Percentiles rank a stretch among this genome's conserved stretches.
Conservation (phyloP, 176 grass and related monocot species). For the Aegilops longissima region DNA sequence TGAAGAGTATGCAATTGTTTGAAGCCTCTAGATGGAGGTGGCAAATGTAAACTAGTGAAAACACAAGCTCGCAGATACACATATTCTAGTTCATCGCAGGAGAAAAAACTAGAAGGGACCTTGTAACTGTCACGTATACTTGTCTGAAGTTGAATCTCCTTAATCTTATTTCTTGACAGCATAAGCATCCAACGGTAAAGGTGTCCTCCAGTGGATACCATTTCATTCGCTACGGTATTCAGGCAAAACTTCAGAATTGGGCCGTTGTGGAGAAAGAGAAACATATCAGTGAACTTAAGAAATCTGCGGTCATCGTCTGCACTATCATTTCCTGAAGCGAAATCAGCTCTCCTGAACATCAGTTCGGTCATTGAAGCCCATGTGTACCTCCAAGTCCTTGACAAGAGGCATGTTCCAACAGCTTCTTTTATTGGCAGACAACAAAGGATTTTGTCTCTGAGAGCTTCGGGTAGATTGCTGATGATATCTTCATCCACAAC, state of each 20-base stretch:
- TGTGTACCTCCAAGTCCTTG: slow-evolving; percentile 44
- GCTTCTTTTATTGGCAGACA: slow-evolving; percentile 54
- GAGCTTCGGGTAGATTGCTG: slow-evolving; percentile 37
- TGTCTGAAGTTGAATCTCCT: slow-evolving; percentile 18
- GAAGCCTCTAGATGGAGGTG: slow-evolving; percentile 34
- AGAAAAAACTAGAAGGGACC: slow-evolving; percentile 43
- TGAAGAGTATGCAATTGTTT: slow-evolving; percentile 32
- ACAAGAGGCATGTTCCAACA: slow-evolving; percentile 43
- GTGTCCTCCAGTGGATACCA: slow-evolving; percentile 25
- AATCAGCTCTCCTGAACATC: slow-evolving; percentile 34
- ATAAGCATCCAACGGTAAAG: slow-evolving; percentile 42
- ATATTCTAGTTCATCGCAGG: slow-evolving; percentile 25
- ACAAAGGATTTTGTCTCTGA: slow-evolving; percentile 50
- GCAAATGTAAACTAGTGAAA: slow-evolving; percentile 15
- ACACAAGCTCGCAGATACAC: slow-evolving; percentile 1
- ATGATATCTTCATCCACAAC: slow-evolving; percentile 39
- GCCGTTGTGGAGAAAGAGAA: slow-evolving; percentile 39
- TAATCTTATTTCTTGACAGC: slow-evolving; percentile 59
- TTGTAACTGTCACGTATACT: neutral
- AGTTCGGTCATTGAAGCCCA: slow-evolving; percentile 51
- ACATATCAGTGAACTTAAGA: slow-evolving; percentile 2
- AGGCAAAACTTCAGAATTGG: slow-evolving; percentile 45
- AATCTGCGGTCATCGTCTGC: neutral
- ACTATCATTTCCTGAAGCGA: slow-evolving; percentile 21
- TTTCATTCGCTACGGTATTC: neutral